These are phyloP conservation scores for Podila verticillata DNA, from an alignment of 192 early-diverging fungal genomes.

Conservation along the genomic window DNA sequence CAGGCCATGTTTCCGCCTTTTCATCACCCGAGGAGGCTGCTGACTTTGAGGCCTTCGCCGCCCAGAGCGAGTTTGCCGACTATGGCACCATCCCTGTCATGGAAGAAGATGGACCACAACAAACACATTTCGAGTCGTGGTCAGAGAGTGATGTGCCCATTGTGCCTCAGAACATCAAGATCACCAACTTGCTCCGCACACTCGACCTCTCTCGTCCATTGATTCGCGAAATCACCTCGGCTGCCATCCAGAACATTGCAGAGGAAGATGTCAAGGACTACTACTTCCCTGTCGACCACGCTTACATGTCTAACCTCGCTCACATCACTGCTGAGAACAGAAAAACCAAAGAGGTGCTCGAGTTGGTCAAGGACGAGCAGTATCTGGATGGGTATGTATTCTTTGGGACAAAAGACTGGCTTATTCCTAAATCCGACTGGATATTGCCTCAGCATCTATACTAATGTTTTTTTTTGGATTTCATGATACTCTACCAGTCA, in stretches of 20 bases:
- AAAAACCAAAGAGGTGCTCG: slow-evolving; percentile 45
- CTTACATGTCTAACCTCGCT: slow-evolving; percentile 42
- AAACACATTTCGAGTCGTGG: slow-evolving; percentile 9
- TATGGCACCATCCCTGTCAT: background rate
- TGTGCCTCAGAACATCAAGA: slow-evolving; percentile 56
- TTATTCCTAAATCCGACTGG: slow-evolving; percentile 18
- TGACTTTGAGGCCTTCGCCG: background rate
- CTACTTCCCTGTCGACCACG: slow-evolving; percentile 54
- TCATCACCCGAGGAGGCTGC: background rate
- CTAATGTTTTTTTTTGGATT: background rate
- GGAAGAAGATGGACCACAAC: background rate
- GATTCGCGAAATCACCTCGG: slow-evolving; percentile 58
- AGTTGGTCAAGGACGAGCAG: slow-evolving; percentile 35
- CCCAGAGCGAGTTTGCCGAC: slow-evolving; percentile 3
- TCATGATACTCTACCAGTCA: slow-evolving; percentile 13
- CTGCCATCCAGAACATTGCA: slow-evolving; percentile 56
- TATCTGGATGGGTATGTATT: slow-evolving; percentile 27
- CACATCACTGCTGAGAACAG: slow-evolving; percentile 54
- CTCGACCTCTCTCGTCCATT: slow-evolving; percentile 66
- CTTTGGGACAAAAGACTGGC: background rate
- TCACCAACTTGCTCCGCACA: slow-evolving; percentile 68
- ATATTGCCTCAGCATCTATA: background rate
- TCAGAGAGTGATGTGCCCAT: slow-evolving; percentile 12
- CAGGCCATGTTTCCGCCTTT: background rate
- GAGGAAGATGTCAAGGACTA: slow-evolving; percentile 52